phyloP scores from a whole-genome alignment of 495 filamentous ascomycete genomes.

The Pyronema domesticum region DNA sequence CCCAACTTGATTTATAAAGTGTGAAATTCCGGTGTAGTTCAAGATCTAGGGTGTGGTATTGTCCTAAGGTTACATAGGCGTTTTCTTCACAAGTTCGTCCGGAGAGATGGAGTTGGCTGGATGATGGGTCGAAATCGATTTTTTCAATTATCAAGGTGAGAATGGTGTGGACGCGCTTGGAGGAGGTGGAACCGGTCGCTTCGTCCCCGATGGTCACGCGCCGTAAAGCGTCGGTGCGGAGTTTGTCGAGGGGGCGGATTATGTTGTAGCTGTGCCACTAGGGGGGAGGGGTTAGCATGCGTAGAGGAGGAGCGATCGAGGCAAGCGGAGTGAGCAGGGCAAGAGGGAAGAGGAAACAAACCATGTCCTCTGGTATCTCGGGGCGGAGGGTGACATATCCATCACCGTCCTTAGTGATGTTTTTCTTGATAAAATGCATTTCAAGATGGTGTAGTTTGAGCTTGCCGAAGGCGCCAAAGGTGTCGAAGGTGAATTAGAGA shows the following conservation, averaged over 20 bases:
- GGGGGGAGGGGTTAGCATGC: slow-evolving; percentile 1
- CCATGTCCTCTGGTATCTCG: slow-evolving; percentile 93
- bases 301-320: neutral
- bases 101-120: slow-evolving; percentile 65
- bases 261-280: slow-evolving; percentile 98
- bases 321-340: neutral
- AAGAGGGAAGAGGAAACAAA: slow-evolving; percentile 24
- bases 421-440: neutral
- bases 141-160: slow-evolving; percentile 66
- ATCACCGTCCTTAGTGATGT: slow-evolving; percentile 16
- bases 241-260: slow-evolving; percentile 58
- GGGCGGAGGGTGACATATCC: slow-evolving; percentile 66
- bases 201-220: slow-evolving; percentile 48
- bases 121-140: slow-evolving; percentile 78
- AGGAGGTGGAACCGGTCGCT: slow-evolving; percentile 55
- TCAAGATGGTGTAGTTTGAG: neutral
- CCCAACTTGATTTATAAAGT: slow-evolving; percentile 66
- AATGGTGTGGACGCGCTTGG: slow-evolving; percentile 55
- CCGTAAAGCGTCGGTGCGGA: slow-evolving; percentile 69
- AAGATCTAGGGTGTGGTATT: slow-evolving; percentile 79
- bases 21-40: slow-evolving; percentile 81
- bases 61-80: slow-evolving; percentile 60
- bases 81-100: slow-evolving; percentile 74
- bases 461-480: neutral
- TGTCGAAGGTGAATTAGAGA: no score